Evolutionary conservation across 768 basidiomycete genomes (phyloP), one percentile per base, ranked within the genome.

Genomic region (Mycena sanguinolenta): DNA sequence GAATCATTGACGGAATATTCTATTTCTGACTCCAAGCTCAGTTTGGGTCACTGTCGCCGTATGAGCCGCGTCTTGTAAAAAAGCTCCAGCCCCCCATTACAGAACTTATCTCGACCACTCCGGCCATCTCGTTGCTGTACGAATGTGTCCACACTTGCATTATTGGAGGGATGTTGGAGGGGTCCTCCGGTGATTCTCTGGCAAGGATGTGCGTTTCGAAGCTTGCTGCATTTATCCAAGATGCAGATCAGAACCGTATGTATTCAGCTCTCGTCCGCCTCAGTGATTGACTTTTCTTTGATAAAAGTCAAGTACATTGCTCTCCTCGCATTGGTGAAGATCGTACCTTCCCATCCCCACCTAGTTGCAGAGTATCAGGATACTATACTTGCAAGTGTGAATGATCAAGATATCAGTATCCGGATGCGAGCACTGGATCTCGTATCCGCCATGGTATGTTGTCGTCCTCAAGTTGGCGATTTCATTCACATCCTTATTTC

Each of bases 121-220:
- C 94, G 3, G 98, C 98, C 0, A 97, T 99, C 44, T 98, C 97
- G 27, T 84, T 99, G 27, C 83, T 99, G 17, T 99, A 99, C 78
- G 98, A 99, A 83, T 99, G 98, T 79, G 97, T 99, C 0, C 94
- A 96, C 74, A 99, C 98, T 0, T 98, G 96, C 75, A 99, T 99
- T 73, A 95, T 95, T 14, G 97, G 98, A 12, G 96, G 95, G 9
- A 98, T 99, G 95, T 86, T 99, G 13, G 92, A 92, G 73, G 93
- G 92, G 4, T 66, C 89, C 25, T 89, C 92, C 34, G 95, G 95
- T 14, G 87, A 92, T 77, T 84, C 91, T 4, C 84, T 99, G 54
- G 98, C 98, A 7, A 86, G 86, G 67, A 90, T 91, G 14, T 99
- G 98, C 75, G 95, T 97, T 42, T 94, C 95, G 32, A 99, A 99